Base-by-base conservation (phyloP, 805 yeast genomes). In the Myxozyma mucilagina region DNA sequence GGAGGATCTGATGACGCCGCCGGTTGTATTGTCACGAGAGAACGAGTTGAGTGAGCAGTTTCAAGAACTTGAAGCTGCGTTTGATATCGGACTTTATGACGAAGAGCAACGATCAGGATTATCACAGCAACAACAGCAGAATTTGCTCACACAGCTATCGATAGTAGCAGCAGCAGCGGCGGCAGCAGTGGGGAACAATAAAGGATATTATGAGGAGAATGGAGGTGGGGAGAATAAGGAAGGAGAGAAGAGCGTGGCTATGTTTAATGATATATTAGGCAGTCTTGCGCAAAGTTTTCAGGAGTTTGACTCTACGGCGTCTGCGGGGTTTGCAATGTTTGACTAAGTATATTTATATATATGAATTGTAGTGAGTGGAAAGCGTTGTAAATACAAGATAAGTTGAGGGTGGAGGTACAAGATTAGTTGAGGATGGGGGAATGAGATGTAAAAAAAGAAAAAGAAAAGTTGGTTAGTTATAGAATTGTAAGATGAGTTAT, bases 301-400 rank as follows among this genome's bases (percentile, higher is more conserved):
- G 36, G 65, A 55, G 13, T 61, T 61, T 34, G 65, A 61, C 36
- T 61, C 64, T 16, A 53, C 65, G 11, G 63, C 59, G 13, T 39
- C 65, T 3, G 55, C 64, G 1, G 64, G 65, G 34, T 59, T 59
- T 49, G 54, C 41, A 9, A 35, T 34, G 41, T n/a, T 34, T 44
- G 48, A 20, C 10, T 44, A 24, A 20, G 48, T 44, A 10, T 20
- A 7, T 32, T 9, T 44, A 16, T 16, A 24, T 44, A 32, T 20
- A 24, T 13, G 4, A n/a, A 38, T 13, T 2, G 14, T 14, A 2
- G 16, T 24, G 29, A 3, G 4, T 24, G n/a, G n/a, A 24, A 24
- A 24, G 29, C 29, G 29, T 24, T 24, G 29, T 3, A 24, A 24
- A 4, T 24, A 24, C 29, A n/a, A n/a, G n/a, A n/a, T 24, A 24